These are phyloP conservation scores for Colletotrichum sp. DNA, from an alignment of 2,329 filamentous ascomycete species.

Conservation along the genomic window DNA sequence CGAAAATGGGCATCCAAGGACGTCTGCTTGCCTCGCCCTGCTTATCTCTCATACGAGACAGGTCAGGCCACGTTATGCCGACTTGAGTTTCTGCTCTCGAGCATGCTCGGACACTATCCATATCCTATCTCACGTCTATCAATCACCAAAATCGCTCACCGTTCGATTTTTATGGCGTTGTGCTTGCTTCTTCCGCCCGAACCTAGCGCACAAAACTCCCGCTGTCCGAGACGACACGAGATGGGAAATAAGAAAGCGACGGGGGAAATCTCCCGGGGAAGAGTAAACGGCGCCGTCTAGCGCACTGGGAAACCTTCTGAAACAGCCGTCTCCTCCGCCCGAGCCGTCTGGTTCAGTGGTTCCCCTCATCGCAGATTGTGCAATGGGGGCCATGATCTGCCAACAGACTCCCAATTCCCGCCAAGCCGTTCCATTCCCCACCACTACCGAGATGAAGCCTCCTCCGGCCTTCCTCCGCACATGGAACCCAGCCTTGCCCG, in stretches of 20 bases:
- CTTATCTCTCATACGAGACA: not conserved
- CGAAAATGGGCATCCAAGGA: not conserved
- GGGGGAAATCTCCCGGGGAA: not conserved
- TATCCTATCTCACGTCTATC: not conserved
- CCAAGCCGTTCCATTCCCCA: constrained; percentile 2
- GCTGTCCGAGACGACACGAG: not conserved
- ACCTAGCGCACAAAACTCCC: not conserved
- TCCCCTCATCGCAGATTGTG: not conserved
- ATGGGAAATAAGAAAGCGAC: not conserved
- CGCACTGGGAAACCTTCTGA: constrained; percentile 2
- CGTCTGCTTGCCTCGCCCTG: not conserved
- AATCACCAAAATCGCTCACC: not conserved
- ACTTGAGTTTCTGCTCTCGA: not conserved
- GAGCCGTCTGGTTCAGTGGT: not conserved
- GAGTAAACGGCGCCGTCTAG: not conserved
- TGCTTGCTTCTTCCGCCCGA: not conserved
- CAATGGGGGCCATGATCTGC: constrained; percentile 5
- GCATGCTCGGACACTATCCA: not conserved
- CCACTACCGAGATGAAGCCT: constrained; percentile 2
- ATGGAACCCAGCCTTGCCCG: not conserved
- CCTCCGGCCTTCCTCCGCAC: not conserved
- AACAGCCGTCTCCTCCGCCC: constrained; percentile 3
- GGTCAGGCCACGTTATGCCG: not conserved
- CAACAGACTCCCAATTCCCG: not conserved
- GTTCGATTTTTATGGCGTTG: not conserved